These are phyloP conservation scores for Rhododendron henanense DNA, from an alignment of 148 eudicot species.

Conservation along the genomic window DNA sequence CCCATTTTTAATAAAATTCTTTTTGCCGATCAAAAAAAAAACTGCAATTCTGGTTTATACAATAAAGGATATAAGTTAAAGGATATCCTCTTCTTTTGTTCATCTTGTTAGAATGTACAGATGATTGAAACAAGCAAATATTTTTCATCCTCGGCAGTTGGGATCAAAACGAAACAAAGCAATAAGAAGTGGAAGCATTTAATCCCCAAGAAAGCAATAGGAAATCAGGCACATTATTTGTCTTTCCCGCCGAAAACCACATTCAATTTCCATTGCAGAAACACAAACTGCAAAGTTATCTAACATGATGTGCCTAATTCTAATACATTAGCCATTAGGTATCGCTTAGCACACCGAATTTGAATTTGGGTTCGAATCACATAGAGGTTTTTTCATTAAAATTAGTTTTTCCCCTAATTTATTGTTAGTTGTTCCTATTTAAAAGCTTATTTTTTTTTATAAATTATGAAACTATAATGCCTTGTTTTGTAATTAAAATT, in stretches of 20 bases:
- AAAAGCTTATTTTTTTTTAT: no score
- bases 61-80: neutral
- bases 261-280: constrained; percentile 11
- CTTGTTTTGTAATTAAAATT: no score
- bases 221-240: neutral
- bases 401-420: no score
- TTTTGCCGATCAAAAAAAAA: no score
- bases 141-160: neutral
- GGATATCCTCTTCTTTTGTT: neutral
- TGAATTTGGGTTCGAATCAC: neutral
- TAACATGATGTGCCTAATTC: neutral
- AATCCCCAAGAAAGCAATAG: neutral
- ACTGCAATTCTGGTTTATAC: neutral
- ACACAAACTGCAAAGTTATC: neutral
- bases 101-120: neutral
- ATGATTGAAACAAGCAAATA: neutral
- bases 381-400: no score
- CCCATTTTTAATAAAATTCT: no score
- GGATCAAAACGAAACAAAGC: neutral
- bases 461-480: no score
- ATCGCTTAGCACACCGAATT: constrained; percentile 10
- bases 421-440: no score
- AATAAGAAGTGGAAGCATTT: no score
- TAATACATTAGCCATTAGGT: constrained; percentile 8
- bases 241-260: neutral